Conservation (phyloP, 352 stramenopile species). For the Saprolegnia diclina region DNA sequence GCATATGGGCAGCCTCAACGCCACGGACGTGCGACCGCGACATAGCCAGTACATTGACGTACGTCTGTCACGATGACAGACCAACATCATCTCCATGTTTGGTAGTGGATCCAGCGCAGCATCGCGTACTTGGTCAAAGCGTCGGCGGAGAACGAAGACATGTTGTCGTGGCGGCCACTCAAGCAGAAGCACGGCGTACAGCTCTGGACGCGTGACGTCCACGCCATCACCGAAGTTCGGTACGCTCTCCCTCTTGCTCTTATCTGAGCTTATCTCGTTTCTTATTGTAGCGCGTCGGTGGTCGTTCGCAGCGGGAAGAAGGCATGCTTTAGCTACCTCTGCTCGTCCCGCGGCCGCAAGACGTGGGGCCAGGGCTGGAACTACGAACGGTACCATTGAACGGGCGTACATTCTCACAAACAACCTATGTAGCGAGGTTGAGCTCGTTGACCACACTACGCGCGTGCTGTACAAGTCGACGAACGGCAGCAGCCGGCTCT, state of each 20-base stretch:
- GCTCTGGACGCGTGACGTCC: not conserved
- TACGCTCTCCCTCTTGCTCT: not conserved
- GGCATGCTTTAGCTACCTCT: not conserved
- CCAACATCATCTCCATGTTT: not conserved
- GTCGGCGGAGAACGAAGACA: not conserved
- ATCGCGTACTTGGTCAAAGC: not conserved
- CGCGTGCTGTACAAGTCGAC: not conserved
- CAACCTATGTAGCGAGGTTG: not conserved
- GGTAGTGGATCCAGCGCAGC: not conserved
- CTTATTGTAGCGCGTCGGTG: constrained; percentile 4
- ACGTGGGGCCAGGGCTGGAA: constrained; percentile 1
- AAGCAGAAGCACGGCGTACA: constrained; percentile 6
- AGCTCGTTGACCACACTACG: not conserved
- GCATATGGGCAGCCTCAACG: not conserved
- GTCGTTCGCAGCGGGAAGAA: not conserved
- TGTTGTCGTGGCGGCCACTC: not conserved
- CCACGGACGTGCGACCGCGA: not conserved
- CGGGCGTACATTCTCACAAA: not conserved
- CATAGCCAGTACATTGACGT: constrained; percentile 1
- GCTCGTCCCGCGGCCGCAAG: not conserved
- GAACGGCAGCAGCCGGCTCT: not conserved
- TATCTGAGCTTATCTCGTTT: not conserved
- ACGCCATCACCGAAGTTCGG: not conserved
- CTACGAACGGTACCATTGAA: not conserved
- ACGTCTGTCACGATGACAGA: not conserved